Conservation (phyloP, 139 green algal species). For the Yamagishiella unicocca region DNA sequence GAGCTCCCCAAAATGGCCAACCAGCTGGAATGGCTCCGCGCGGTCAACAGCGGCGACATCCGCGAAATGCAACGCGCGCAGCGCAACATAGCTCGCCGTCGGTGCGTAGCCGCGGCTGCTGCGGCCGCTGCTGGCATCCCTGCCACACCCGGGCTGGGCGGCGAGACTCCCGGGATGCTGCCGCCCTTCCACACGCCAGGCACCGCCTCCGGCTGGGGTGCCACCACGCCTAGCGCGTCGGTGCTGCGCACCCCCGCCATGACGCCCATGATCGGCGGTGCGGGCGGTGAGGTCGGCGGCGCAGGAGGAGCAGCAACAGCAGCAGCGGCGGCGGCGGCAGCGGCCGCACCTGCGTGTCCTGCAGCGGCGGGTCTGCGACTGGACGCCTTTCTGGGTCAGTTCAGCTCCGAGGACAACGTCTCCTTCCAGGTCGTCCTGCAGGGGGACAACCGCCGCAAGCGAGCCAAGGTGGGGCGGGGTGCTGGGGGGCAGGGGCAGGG, state of each 20-base stretch:
- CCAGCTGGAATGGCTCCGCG: constrained; percentile 90
- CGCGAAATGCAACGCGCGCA: constrained; percentile 73
- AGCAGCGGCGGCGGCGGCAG: neutral
- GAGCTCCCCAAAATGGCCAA: constrained; percentile 88
- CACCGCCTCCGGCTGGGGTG: neutral
- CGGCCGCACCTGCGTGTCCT: neutral
- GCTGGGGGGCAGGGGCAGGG: too few species aligned
- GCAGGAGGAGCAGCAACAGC: neutral
- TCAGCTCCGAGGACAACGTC: constrained; percentile 92
- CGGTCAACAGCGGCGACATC: constrained; percentile 77
- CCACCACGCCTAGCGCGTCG: constrained; percentile 52
- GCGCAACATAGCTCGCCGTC: constrained; percentile 83
- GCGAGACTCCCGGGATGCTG: neutral
- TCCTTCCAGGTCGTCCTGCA: constrained; percentile 74
- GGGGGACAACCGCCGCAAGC: constrained; percentile 46
- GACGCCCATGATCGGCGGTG: constrained; percentile 62
- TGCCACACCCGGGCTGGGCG: neutral
- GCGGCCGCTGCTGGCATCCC: neutral
- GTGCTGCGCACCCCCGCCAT: constrained; percentile 67
- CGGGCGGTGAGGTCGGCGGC: neutral
- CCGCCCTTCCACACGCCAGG: constrained; percentile 15
- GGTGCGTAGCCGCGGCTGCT: constrained; percentile 51
- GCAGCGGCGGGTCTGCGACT: constrained; percentile 61
- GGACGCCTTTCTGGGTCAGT: constrained; percentile 79
- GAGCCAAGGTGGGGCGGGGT: constrained; percentile 27